These are phyloP conservation scores for Carex pumila DNA, from an alignment of 176 grass and related monocot genomes.

Conservation along the genomic window DNA sequence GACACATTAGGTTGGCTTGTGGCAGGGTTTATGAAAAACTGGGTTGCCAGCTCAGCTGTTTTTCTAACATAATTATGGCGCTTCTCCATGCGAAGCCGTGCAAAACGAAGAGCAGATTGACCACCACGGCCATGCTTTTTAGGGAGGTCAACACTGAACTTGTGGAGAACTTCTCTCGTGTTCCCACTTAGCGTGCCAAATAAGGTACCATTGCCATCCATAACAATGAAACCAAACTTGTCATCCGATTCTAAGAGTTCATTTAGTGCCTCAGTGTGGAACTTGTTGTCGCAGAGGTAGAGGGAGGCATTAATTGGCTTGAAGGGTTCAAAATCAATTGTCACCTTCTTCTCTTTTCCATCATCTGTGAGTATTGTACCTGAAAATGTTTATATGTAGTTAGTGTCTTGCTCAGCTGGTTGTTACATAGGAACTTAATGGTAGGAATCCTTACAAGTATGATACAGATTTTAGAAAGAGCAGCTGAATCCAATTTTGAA, in stretches of 20 bases:
- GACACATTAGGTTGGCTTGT: constrained; percentile 39
- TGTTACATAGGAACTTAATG: not conserved
- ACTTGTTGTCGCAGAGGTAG: constrained; percentile 45
- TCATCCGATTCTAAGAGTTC: constrained; percentile 45
- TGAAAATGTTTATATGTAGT: not conserved
- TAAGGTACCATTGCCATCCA: constrained; percentile 47
- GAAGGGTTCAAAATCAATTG: constrained; percentile 39
- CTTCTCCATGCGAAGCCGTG: constrained; percentile 36
- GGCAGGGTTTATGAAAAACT: constrained; percentile 39
- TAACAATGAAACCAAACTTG: constrained; percentile 44
- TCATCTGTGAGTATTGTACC: constrained; percentile 34
- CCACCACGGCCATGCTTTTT: constrained; percentile 46
- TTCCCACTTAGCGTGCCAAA: constrained; percentile 39
- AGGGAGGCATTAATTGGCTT: constrained; percentile 42
- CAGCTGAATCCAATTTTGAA: not conserved
- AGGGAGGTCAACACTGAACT: constrained; percentile 36
- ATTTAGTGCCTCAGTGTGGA: constrained; percentile 37
- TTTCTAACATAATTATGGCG: constrained; percentile 37
- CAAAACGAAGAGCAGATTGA: constrained; percentile 35
- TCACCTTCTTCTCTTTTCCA: constrained; percentile 46
- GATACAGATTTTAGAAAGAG: constrained; percentile 1
- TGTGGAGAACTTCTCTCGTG: constrained; percentile 38
- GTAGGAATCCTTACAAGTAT: not conserved
- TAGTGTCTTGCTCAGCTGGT: not conserved
- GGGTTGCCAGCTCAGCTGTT: constrained; percentile 39